Evolutionary conservation across 1,284 basidiomycete genomes (phyloP).

Genomic region (Ganoderma meredithae): DNA sequence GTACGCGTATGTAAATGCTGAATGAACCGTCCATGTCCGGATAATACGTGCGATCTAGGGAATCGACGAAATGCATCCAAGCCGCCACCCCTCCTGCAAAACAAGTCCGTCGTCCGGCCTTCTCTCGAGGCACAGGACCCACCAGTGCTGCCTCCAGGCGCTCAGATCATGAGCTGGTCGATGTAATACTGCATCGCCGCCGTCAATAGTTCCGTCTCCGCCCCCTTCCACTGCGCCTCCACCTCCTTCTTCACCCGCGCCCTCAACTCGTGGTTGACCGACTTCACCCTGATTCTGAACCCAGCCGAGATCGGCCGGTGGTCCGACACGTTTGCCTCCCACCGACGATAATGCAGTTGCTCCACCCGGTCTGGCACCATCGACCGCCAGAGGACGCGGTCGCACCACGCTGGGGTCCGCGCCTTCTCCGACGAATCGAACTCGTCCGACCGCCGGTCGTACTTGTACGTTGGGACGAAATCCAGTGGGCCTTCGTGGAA

Average conservation of each 20-base stretch:
- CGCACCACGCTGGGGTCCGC: constrained; percentile 95
- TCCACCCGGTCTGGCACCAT: constrained; percentile 62
- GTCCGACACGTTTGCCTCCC: constrained; percentile 86
- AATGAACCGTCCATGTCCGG: constrained; percentile 6
- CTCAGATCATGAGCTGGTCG: constrained; percentile 42
- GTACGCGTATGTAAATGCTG: not conserved
- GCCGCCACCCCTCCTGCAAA: not conserved
- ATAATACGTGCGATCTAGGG: constrained; percentile 1
- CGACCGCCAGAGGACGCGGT: constrained; percentile 88
- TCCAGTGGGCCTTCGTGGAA: constrained; percentile 87
- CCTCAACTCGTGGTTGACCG: constrained; percentile 66
- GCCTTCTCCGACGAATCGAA: constrained; percentile 93
- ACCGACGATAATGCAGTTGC: constrained; percentile 75
- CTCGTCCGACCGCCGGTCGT: constrained; percentile 78
- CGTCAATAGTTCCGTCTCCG: constrained; percentile 61
- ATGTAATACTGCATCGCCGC: constrained; percentile 62
- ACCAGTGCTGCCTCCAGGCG: not conserved
- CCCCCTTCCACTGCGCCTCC: constrained; percentile 63
- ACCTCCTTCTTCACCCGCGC: constrained; percentile 62
- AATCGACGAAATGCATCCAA: not conserved
- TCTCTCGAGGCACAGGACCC: too few species aligned
- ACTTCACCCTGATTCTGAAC: constrained; percentile 79
- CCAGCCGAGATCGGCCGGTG: constrained; percentile 88
- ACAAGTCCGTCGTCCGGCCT: not conserved
- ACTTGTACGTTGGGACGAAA: constrained; percentile 96